A percentile compares a stretch with the other conserved stretches of the same genome.
Conservation (phyloP, 371 early-diverging fungal species). For the Funneliformis caledonium region DNA sequence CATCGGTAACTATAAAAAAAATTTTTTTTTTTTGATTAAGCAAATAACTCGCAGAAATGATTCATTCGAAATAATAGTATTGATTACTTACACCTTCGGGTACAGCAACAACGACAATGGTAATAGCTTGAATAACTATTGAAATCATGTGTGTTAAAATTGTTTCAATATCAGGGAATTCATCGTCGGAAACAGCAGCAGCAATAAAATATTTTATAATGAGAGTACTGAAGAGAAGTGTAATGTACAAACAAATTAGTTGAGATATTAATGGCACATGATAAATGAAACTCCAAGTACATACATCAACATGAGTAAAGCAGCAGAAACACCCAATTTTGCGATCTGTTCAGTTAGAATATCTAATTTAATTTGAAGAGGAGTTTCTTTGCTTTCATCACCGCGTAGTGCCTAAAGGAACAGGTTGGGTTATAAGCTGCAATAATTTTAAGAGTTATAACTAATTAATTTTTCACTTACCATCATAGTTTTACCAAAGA, state of each 20-base stretch:
- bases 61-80: background rate
- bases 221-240: slow-evolving; percentile 51
- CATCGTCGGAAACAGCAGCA: slow-evolving; percentile 57
- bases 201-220: slow-evolving; percentile 80
- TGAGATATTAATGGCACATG: background rate
- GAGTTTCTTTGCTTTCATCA: slow-evolving; percentile 80
- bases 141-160: slow-evolving; percentile 74
- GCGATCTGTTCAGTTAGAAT: slow-evolving; percentile 90
- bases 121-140: slow-evolving; percentile 83
- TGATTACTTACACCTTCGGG: slow-evolving; percentile 80
- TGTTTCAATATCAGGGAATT: slow-evolving; percentile 54
- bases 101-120: slow-evolving; percentile 95
- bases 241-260: background rate
- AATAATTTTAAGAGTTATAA: background rate
- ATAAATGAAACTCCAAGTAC: background rate
- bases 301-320: slow-evolving; percentile 74
- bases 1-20: slow-evolving; percentile 72
- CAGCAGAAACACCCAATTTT: slow-evolving; percentile 84
- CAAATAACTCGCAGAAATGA: background rate
- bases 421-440: background rate
- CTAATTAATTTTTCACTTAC: slow-evolving; percentile 43
- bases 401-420: slow-evolving; percentile 84
- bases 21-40: background rate
- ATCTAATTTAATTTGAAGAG: slow-evolving; percentile 89
- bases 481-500: slow-evolving; percentile 85